Evolutionary conservation across 1,284 basidiomycete species (phyloP).

Genomic region (Tranzscheliella williamsii): DNA sequence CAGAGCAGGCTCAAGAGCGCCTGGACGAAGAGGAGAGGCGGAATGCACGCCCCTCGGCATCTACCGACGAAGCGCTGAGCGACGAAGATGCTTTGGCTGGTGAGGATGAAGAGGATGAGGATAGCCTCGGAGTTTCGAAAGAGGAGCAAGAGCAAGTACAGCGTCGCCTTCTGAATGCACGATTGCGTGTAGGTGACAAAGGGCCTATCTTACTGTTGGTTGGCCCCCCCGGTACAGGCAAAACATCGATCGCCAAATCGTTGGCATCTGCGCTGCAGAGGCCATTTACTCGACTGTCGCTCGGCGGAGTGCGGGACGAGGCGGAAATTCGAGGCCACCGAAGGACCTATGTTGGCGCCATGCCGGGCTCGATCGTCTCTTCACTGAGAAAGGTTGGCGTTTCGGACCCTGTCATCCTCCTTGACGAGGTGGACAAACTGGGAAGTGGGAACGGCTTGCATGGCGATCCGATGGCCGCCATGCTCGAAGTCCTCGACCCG

Average conservation of each 20-base stretch:
- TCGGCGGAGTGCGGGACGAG: constrained; percentile 63
- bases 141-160: constrained; percentile 31
- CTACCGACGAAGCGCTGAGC: constrained; percentile 14
- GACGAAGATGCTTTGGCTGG: constrained; percentile 8
- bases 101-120: constrained; percentile 16
- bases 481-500: constrained; percentile 63
- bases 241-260: constrained; percentile 59
- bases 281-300: constrained; percentile 62
- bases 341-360: constrained; percentile 53
- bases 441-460: constrained; percentile 60
- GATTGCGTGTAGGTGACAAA: constrained; percentile 59
- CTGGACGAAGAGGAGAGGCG: constrained; percentile 22
- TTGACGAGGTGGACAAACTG: constrained; percentile 64
- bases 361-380: constrained; percentile 71
- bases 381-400: constrained; percentile 60
- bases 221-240: constrained; percentile 57
- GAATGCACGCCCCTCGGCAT: constrained; percentile 10
- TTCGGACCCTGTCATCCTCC: constrained; percentile 62
- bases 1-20: constrained; percentile 35
- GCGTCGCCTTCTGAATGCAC: constrained; percentile 35
- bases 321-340: constrained; percentile 63
- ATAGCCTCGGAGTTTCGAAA: constrained; percentile 19
- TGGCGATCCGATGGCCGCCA: constrained; percentile 63
- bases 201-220: constrained; percentile 80
- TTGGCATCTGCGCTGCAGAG: constrained; percentile 74